Percentiles rank a stretch among this genome's conserved stretches.
Conservation (phyloP, 1,284 basidiomycete species). For the Boletus semigastroideus region DNA sequence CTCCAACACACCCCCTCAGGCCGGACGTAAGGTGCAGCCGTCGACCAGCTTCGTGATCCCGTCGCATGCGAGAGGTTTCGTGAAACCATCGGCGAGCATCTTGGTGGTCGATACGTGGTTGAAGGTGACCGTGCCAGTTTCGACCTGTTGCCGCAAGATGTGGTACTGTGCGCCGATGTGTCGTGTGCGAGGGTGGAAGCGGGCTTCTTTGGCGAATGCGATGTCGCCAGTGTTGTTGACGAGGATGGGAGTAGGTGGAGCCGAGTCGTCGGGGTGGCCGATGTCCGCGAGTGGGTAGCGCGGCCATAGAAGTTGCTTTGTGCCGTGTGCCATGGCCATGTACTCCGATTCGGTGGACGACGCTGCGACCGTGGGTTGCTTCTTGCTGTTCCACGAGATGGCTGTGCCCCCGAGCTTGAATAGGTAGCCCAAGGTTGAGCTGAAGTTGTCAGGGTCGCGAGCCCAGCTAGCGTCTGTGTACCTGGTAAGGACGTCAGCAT, state of each 20-base stretch:
- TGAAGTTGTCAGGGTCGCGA: neutral
- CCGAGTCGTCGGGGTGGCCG: neutral
- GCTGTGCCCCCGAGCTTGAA: neutral
- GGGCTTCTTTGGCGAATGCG: neutral
- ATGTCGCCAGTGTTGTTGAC: neutral
- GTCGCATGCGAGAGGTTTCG: neutral
- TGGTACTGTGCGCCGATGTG: neutral
- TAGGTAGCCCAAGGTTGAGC: slow-evolving; percentile 1
- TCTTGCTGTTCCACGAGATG: slow-evolving; percentile 14
- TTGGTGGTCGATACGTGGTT: neutral
- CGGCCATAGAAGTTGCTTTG: slow-evolving; percentile 5
- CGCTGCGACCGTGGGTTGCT: neutral
- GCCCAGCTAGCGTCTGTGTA: neutral
- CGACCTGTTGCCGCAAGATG: neutral
- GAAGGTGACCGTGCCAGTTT: neutral
- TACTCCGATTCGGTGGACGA: slow-evolving; percentile 10
- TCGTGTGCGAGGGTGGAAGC: neutral
- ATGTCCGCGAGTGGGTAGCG: neutral
- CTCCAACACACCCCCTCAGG: neutral
- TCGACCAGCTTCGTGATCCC: neutral
- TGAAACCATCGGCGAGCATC: neutral
- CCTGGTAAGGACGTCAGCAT: neutral
- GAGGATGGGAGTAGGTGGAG: neutral
- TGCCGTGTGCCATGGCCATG: neutral
- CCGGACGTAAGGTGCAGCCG: neutral